Base-by-base conservation (phyloP, 2,329 filamentous ascomycete species). In the Aspergillus sp. region DNA sequence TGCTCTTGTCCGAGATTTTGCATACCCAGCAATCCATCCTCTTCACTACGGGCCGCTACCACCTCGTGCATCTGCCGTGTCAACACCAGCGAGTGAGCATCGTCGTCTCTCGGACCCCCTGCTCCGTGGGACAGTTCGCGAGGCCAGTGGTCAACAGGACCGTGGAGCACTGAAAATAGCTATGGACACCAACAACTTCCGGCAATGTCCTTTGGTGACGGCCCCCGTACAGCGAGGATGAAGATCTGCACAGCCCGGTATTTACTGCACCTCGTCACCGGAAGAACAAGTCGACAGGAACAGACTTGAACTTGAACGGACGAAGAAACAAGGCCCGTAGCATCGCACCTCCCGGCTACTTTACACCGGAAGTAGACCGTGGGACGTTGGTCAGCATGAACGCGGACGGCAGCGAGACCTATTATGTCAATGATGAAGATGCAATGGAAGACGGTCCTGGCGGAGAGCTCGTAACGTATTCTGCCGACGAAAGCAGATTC, bases 181-280 rank as follows among this genome's bases (percentile, higher is more conserved):
- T 76, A 79, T 49, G 77, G 75, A 52, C 83, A 78, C 42, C 81
- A 87, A 53, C 86, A 90, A 58, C 75, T 94, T 11, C 85, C 88
- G 7, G 86, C 87, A 13, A 90, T 93, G 61, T 81, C 88, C 39
- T 91, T 93, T 57, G 87, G 82, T 4, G 89, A 93, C 61, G 90
- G 90, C 90, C 90, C 19, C 91, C 90, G 2, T 97, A 90, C 72
- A 95, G 89, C 66, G 90, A 96, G 69, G 90, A 97, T 59, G 90
- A 97, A 57, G 93, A 97, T 66, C 76, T 96, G 35, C 88, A 93
- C 60, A 95, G 90, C 61, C 90, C 90, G 0, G 78, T 85, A 11
- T 88, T 95, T 12, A 88, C 90, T 10, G 88, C 86, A 52, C 86
- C 86, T 33, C 78, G 87, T 45, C 90, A 95, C 65, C 85, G 86